A percentile compares a stretch with the other conserved stretches of the same genome.
Evolutionary conservation across 257 asterid genomes (phyloP).

Genomic region (Solanum arcanum): DNA sequence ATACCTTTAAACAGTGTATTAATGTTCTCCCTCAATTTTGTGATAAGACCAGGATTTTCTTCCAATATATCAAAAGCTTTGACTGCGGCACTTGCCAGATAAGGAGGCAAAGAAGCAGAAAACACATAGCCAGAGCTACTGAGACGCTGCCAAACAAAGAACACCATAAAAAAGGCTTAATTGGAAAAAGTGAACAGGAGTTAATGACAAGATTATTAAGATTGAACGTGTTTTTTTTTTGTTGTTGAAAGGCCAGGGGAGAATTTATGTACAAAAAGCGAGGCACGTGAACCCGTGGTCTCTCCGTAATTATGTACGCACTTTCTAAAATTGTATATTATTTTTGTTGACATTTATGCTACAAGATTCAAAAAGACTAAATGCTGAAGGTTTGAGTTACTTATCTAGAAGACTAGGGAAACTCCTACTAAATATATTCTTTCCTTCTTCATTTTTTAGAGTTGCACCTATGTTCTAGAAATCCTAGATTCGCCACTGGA

Average conservation of each 20-base stretch:
- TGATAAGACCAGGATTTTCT: conserved; percentile 57
- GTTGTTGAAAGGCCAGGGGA: neutral
- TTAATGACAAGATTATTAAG: neutral
- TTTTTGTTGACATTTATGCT: too few species aligned
- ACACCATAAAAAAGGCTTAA: neutral
- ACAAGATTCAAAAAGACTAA: too few species aligned
- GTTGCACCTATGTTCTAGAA: too few species aligned
- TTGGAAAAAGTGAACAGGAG: neutral
- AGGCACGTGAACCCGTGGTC: too few species aligned
- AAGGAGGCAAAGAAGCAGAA: conserved; percentile 96
- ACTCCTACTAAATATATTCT: too few species aligned
- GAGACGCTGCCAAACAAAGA: conserved; percentile 59
- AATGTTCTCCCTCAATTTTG: conserved; percentile 50
- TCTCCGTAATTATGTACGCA: too few species aligned
- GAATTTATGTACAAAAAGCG: too few species aligned
- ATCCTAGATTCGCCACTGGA: too few species aligned
- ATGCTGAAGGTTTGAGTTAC: too few species aligned
- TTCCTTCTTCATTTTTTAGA: too few species aligned
- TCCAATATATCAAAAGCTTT: conserved; percentile 74
- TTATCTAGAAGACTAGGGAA: too few species aligned
- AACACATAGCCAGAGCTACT: conserved; percentile 89
- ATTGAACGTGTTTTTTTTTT: neutral
- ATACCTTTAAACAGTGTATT: conserved; percentile 43
- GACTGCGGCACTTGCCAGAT: conserved; percentile 88
- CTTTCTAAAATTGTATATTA: too few species aligned